Evolutionary conservation across 2,329 filamentous ascomycete genomes (phyloP), one percentile per base, ranked within the genome.

Genomic region (Teratosphaeria nubilosa): DNA sequence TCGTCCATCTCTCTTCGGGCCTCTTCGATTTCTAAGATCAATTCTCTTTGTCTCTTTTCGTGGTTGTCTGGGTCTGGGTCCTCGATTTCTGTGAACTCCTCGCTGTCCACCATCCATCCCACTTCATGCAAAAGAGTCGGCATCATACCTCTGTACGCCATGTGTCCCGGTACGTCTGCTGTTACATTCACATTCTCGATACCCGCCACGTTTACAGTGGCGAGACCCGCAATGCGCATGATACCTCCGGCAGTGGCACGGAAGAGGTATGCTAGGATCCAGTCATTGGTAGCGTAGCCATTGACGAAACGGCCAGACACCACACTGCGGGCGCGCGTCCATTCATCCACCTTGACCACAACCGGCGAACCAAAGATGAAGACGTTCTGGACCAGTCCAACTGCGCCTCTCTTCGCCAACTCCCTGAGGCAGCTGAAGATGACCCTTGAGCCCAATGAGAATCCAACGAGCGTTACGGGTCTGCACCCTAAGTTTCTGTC

Each of bases 31-130:
- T 99, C 94, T 66, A 88, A 91, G 70, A 99, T 96, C 50, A 99
- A 82, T 73, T 97, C 92, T 58, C 91, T 82, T 73, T 99, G 94
- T 53, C 91, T 82, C 70, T 90, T 82, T 55, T 84, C 81, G 74
- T 97, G 92, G 65, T 95, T 92, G 0, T 97, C 94, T 0, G 94
- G 94, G 68, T 99, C 94, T 0, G 94, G 91, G 65, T 99, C 94
- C 71, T 97, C 94, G 60, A 99, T 97, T 74, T 99, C 94, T 0
- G 83, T 86, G 69, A 97, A 99, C 70, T 97, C 92, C 66, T 96
- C 91, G 63, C 87, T 91, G 68, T 96, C 86, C 3, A 97, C 89
- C 56, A 86, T 77, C 91, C 91, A 99, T 16, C 91, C 94, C 37
- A 91, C 90, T 70, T 92, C 87, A 62, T 90, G 85, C 55, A 99